A percentile compares a stretch with the other conserved stretches of the same genome.
Evolutionary conservation across 2,329 filamentous ascomycete species (phyloP).

Genomic region (Phaeoacremonium minimum): DNA sequence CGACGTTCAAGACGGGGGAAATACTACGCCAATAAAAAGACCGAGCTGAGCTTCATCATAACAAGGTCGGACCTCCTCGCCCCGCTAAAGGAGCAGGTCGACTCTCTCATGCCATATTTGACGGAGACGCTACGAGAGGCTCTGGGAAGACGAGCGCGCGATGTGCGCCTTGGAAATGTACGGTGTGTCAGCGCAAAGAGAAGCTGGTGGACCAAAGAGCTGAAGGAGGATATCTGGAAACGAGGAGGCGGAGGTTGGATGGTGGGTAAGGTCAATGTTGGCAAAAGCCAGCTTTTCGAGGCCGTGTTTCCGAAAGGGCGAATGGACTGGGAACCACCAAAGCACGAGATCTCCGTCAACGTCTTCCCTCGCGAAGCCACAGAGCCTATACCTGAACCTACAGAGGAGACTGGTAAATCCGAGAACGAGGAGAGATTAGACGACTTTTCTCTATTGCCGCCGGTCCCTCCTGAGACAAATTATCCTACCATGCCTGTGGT

Average conservation of each 20-base stretch:
- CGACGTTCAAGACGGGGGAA: constrained; percentile 65
- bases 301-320: constrained; percentile 77
- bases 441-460: constrained; percentile 65
- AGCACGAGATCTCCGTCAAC: constrained; percentile 28
- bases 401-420: constrained; percentile 3
- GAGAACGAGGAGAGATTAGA: constrained; percentile 25
- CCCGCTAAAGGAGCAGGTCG: constrained; percentile 77
- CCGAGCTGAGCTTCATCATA: constrained; percentile 85
- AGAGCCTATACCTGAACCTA: not conserved
- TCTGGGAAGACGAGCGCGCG: constrained; percentile 61
- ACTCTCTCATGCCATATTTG: constrained; percentile 81
- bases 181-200: constrained; percentile 80
- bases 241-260: constrained; percentile 89
- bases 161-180: constrained; percentile 83
- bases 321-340: constrained; percentile 33
- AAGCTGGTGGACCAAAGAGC: constrained; percentile 83
- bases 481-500: constrained; percentile 85
- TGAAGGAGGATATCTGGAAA: constrained; percentile 82
- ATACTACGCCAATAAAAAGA: constrained; percentile 64
- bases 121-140: constrained; percentile 71
- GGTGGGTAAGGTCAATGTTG: constrained; percentile 97
- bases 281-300: constrained; percentile 89
- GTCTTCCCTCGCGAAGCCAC: constrained; percentile 13
- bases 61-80: constrained; percentile 84
- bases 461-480: constrained; percentile 64